phyloP scores from a whole-genome alignment of 139 green algal genomes.

The Haematococcus sp. region DNA sequence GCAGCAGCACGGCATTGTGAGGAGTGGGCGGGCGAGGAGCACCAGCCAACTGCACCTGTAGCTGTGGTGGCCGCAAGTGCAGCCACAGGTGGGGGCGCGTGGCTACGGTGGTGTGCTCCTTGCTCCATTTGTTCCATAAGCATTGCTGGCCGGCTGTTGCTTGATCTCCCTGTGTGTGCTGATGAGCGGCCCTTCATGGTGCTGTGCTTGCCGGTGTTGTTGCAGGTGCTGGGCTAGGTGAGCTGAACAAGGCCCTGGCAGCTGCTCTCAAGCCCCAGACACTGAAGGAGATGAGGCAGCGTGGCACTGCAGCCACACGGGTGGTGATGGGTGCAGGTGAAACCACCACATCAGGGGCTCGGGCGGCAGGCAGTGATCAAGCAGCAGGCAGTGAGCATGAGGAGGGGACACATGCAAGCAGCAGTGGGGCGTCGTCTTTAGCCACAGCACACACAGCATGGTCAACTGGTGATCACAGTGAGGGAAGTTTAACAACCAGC shows the following conservation, averaged over 20 bases:
- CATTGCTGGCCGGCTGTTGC: no score
- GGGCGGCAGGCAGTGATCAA: no score
- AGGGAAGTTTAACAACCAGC: background rate
- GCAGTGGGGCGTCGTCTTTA: background rate
- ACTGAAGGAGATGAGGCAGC: background rate
- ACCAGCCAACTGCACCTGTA: conserved; percentile 14
- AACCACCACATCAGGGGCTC: no score
- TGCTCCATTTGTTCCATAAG: background rate
- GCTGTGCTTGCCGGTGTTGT: background rate
- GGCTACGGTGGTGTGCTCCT: background rate
- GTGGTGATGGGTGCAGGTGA: background rate
- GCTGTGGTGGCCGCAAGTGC: conserved; percentile 38
- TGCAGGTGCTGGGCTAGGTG: conserved; percentile 39
- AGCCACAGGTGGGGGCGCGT: conserved; percentile 21
- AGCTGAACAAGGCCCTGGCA: conserved; percentile 22
- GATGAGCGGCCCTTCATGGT: no score
- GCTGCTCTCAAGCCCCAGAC: background rate
- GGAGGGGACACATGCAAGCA: no score
- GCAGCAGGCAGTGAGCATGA: no score
- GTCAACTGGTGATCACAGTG: background rate
- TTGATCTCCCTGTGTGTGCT: background rate
- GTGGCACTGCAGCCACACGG: background rate
- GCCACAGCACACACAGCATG: background rate
- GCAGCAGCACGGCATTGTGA: conserved; percentile 17
- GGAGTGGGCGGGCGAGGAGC: conserved; percentile 15